Evolutionary conservation across 768 basidiomycete species (phyloP).

Genomic region (Coprinopsis strossmayeri): DNA sequence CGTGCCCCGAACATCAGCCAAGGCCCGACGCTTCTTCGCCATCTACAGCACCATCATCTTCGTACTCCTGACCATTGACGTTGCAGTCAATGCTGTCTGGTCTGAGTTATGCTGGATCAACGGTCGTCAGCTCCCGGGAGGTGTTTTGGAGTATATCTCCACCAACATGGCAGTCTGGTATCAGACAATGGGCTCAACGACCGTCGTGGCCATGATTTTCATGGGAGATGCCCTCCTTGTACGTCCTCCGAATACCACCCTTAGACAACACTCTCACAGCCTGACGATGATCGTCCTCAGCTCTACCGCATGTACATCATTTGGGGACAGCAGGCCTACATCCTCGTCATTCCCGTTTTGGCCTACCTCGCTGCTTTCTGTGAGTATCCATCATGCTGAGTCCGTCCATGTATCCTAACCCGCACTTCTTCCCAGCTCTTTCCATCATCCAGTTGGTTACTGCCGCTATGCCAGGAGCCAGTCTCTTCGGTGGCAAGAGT

Average conservation of each 20-base stretch:
- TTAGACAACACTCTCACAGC: neutral
- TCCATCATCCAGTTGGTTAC: constrained; percentile 34
- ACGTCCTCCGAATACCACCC: neutral
- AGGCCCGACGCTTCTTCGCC: constrained; percentile 19
- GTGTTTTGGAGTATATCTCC: constrained; percentile 21
- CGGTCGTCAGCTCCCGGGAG: constrained; percentile 18
- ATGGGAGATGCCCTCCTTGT: constrained; percentile 27
- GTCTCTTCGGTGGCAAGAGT: constrained; percentile 31
- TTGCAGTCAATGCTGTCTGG: constrained; percentile 25
- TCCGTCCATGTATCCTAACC: neutral
- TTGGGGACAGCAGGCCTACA: constrained; percentile 19
- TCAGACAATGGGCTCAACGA: constrained; percentile 22
- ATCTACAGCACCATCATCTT: constrained; percentile 22
- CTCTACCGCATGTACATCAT: constrained; percentile 26
- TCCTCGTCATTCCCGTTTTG: constrained; percentile 20
- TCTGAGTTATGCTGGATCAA: constrained; percentile 27
- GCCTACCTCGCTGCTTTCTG: constrained; percentile 23
- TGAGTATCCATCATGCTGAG: constrained; percentile 11
- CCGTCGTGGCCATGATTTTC: constrained; percentile 23
- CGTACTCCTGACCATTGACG: constrained; percentile 22
- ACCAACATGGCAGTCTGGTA: constrained; percentile 24
- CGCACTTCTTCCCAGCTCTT: constrained; percentile 20
- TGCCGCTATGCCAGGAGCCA: constrained; percentile 29
- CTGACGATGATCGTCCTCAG: too few species aligned
- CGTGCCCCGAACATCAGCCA: constrained; percentile 16